These are phyloP conservation scores for Saccharomyces hybrid DNA, from an alignment of 1,139 yeast genomes.

Conservation along the genomic window DNA sequence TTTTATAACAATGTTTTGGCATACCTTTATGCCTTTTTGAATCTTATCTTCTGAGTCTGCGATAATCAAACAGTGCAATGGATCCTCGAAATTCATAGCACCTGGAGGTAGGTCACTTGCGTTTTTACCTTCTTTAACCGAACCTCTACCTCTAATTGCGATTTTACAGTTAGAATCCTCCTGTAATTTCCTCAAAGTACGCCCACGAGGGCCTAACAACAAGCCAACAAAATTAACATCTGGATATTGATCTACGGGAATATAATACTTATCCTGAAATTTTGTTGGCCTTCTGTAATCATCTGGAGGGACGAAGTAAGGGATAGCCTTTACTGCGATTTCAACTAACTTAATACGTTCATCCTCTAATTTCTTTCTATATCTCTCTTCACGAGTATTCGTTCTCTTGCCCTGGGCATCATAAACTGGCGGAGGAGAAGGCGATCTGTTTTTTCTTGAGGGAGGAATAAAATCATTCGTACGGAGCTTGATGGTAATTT, in stretches of 20 bases:
- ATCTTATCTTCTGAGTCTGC: slow-evolving; percentile 78
- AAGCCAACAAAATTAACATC: slow-evolving; percentile 89
- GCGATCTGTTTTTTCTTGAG: slow-evolving; percentile 43
- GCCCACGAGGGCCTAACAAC: slow-evolving; percentile 91
- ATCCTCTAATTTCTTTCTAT: slow-evolving; percentile 54
- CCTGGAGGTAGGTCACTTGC: slow-evolving; percentile 40
- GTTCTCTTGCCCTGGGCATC: slow-evolving; percentile 75
- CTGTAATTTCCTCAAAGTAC: slow-evolving; percentile 74
- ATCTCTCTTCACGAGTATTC: slow-evolving; percentile 72
- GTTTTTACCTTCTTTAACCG: slow-evolving; percentile 85
- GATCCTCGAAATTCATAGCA: slow-evolving; percentile 58
- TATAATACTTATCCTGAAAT: slow-evolving; percentile 71
- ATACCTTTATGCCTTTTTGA: slow-evolving; percentile 64
- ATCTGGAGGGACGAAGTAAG: slow-evolving; percentile 73
- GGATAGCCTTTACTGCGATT: slow-evolving; percentile 60
- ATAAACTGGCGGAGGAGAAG: slow-evolving; percentile 91
- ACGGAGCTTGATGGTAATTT: slow-evolving; percentile 55
- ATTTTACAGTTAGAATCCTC: slow-evolving; percentile 78
- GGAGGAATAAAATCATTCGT: slow-evolving; percentile 38
- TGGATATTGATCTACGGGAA: slow-evolving; percentile 84
- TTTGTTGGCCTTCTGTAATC: slow-evolving; percentile 69
- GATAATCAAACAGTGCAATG: slow-evolving; percentile 79
- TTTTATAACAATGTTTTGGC: slow-evolving; percentile 70
- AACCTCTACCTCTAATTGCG: slow-evolving; percentile 88
- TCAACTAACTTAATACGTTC: slow-evolving; percentile 78